Conservation (phyloP, 148 eudicot genomes). For the Spergularia bocconei region DNA sequence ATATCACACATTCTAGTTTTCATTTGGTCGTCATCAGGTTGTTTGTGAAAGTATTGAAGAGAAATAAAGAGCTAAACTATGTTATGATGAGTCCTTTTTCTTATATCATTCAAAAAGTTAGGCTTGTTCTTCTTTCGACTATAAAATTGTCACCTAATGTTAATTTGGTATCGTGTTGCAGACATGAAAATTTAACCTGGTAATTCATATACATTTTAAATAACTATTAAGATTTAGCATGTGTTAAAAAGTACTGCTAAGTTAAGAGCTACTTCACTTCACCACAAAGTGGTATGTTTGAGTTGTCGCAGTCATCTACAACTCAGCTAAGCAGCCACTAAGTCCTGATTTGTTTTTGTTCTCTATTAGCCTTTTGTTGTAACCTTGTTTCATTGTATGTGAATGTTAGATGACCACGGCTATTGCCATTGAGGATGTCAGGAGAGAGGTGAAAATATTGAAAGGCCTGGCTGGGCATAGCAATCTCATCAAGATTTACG, state of each 20-base stretch:
- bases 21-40: neutral
- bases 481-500: constrained; percentile 75
- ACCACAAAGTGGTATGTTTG: neutral
- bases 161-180: neutral
- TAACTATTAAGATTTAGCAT: neutral
- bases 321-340: constrained; percentile 3
- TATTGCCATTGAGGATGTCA: constrained; percentile 93
- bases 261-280: neutral
- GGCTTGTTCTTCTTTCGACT: neutral
- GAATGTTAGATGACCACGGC: constrained; percentile 86
- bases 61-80: neutral
- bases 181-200: neutral
- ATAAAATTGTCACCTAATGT: neutral
- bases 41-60: neutral
- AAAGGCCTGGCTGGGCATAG: constrained; percentile 77
- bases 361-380: neutral
- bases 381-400: constrained; percentile 14
- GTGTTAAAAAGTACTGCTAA: neutral
- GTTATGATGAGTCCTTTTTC: neutral
- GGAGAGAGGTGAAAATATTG: constrained; percentile 90
- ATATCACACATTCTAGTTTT: neutral
- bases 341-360: neutral
- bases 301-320: neutral
- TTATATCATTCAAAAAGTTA: neutral
- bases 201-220: neutral